Conservation (phyloP, 1,284 basidiomycete species). For the Apiotrichum laibachii region DNA sequence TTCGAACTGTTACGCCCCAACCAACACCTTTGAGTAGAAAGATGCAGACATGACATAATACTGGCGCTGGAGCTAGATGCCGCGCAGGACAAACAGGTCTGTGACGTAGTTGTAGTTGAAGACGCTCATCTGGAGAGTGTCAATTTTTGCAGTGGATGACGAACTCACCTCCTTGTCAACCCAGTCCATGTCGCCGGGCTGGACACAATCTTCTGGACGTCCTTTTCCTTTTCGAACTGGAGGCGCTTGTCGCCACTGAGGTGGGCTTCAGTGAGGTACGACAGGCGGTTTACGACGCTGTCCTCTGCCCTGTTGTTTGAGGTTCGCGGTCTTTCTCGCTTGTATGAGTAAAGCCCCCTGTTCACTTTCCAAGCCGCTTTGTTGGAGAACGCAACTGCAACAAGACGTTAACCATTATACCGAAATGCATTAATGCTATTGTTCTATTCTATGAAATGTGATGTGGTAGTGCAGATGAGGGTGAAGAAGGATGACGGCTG, state of each 20-base stretch:
- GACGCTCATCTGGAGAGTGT: constrained; percentile 30
- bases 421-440: neutral
- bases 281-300: constrained; percentile 36
- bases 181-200: constrained; percentile 38
- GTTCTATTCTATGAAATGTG: neutral
- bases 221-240: constrained; percentile 24
- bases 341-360: too few relatives aligned
- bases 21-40: neutral
- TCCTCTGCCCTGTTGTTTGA: too few relatives aligned
- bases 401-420: neutral
- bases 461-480: neutral
- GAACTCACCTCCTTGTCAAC: constrained; percentile 39
- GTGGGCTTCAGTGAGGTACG: constrained; percentile 41
- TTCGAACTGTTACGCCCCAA: constrained; percentile 4
- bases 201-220: constrained; percentile 32
- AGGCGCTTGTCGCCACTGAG: constrained; percentile 32
- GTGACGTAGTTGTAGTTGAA: constrained; percentile 41
- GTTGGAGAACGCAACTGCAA: too few relatives aligned
- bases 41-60: constrained; percentile 2
- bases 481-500: neutral
- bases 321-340: too few relatives aligned
- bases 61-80: constrained; percentile 9
- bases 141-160: neutral
- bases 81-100: constrained; percentile 36
- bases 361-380: too few relatives aligned